These are phyloP conservation scores for Jasminum sambac DNA, from an alignment of 257 asterid species.

Conservation along the genomic window DNA sequence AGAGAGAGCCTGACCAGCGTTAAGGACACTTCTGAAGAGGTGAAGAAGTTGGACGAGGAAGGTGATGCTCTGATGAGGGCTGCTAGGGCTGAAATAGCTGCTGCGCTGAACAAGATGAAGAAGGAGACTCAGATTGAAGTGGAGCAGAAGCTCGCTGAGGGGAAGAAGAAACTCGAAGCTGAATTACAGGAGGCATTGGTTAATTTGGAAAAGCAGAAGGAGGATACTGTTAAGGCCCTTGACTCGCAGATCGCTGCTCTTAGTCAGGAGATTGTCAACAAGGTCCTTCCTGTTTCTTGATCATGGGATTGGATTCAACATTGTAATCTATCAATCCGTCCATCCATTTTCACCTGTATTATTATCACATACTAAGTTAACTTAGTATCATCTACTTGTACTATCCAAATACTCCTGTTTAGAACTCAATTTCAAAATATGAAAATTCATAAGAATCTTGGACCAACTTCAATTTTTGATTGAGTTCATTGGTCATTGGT, in stretches of 20 bases:
- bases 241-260: conserved; percentile 83
- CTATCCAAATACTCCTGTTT: neutral
- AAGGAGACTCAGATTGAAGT: conserved; percentile 87
- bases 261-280: conserved; percentile 85
- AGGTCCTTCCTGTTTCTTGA: conserved; percentile 71
- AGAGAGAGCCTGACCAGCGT: conserved; percentile 74
- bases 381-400: too few species aligned
- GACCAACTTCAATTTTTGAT: neutral
- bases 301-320: conserved; percentile 3
- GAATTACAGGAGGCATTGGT: conserved; percentile 83
- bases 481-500: neutral
- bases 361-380: too few species aligned
- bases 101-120: conserved; percentile 91
- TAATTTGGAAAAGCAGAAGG: conserved; percentile 72
- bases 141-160: conserved; percentile 74
- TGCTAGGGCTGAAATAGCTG: conserved; percentile 89
- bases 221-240: conserved; percentile 68
- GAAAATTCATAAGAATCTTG: neutral
- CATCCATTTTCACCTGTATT: too few species aligned
- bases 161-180: conserved; percentile 78
- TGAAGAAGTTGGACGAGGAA: conserved; percentile 82
- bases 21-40: conserved; percentile 84
- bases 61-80: conserved; percentile 82
- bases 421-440: neutral
- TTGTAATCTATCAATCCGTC: conserved; percentile 10